Conservation (phyloP, 2,329 filamentous ascomycete species). For the Pestalotiopsis sp. region DNA sequence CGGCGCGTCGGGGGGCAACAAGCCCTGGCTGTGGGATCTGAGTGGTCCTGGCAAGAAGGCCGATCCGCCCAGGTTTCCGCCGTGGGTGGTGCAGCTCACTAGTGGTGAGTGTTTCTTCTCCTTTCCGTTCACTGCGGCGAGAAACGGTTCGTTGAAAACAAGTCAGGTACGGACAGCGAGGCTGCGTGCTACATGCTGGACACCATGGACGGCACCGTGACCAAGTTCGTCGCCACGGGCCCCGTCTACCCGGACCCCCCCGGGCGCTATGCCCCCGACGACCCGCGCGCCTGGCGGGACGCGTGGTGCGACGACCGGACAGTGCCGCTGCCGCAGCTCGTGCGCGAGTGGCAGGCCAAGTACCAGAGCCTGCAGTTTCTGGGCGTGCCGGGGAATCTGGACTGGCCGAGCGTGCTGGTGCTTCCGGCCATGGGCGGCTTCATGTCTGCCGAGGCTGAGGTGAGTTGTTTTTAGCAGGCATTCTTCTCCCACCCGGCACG, state of each 20-base stretch:
- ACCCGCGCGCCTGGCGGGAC: slow-evolving; percentile 5
- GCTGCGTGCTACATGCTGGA: background rate
- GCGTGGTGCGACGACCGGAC: background rate
- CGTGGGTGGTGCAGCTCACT: background rate
- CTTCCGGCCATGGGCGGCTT: background rate
- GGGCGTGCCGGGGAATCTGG: background rate
- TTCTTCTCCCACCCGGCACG: too few species aligned
- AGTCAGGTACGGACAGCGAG: background rate
- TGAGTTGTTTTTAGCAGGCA: background rate
- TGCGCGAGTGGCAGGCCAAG: background rate
- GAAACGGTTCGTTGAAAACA: background rate
- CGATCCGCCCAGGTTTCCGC: background rate
- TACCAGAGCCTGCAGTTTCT: background rate
- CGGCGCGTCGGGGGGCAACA: background rate
- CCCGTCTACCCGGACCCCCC: background rate
- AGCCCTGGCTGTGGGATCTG: too few species aligned
- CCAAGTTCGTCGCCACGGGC: background rate
- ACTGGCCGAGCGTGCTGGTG: background rate
- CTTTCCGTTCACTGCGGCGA: background rate
- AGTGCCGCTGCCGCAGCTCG: background rate
- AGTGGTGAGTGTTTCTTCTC: background rate
- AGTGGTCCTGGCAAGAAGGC: background rate
- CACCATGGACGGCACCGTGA: background rate
- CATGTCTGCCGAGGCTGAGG: background rate
- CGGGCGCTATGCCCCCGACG: background rate